Evolutionary conservation across 1,284 basidiomycete genomes (phyloP).

Genomic region (Malassezia nana): DNA sequence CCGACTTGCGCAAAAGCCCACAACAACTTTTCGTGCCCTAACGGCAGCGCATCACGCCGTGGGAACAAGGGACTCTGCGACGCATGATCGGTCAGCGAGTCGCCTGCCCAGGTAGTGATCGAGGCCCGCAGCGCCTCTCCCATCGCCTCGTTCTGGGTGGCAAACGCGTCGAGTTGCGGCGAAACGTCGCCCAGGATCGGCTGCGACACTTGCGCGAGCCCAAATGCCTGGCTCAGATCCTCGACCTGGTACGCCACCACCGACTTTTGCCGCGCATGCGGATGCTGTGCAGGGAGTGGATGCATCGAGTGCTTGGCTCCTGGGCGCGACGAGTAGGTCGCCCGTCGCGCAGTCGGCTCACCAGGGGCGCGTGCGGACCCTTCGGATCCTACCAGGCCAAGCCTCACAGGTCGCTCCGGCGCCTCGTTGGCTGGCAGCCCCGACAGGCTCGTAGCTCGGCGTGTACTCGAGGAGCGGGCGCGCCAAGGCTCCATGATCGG

Average conservation of each 20-base stretch:
- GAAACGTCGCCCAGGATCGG: neutral
- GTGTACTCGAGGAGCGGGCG: neutral
- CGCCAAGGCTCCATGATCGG: neutral
- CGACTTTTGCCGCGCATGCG: constrained; percentile 41
- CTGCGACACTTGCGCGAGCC: constrained; percentile 16
- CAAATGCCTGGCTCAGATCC: constrained; percentile 39
- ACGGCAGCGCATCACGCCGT: constrained; percentile 14
- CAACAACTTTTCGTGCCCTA: constrained; percentile 62
- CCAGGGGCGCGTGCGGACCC: neutral
- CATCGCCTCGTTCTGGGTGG: constrained; percentile 44
- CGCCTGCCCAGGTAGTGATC: constrained; percentile 35
- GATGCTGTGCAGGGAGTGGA: constrained; percentile 18
- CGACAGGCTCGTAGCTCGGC: neutral
- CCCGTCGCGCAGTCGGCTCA: neutral
- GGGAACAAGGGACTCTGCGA: constrained; percentile 27
- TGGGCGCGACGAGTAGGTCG: constrained; percentile 7
- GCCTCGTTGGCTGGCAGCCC: neutral
- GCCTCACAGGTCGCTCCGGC: neutral
- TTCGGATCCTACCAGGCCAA: neutral
- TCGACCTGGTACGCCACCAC: constrained; percentile 36
- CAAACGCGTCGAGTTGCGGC: constrained; percentile 23
- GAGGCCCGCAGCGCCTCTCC: constrained; percentile 47
- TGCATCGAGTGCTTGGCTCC: neutral
- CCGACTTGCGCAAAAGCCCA: constrained; percentile 75
- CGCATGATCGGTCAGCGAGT: neutral